Evolutionary conservation across 2,329 filamentous ascomycete species (phyloP).

Genomic region (Ophiosphaerella narmari): DNA sequence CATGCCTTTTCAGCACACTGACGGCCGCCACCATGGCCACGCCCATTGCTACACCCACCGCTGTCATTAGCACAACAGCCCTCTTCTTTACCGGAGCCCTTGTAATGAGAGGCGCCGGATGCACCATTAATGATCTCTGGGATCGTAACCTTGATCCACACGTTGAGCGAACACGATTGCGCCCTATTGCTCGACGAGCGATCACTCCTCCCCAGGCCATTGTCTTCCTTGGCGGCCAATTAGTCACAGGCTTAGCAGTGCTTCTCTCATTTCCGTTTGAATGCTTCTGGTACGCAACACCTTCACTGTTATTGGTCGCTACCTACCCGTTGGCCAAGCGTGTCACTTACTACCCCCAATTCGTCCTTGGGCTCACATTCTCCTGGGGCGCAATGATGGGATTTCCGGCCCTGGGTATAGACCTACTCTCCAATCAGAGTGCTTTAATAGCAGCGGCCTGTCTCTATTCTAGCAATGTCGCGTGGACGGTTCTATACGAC

Average conservation of each 20-base stretch:
- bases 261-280: conserved; percentile 74
- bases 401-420: conserved; percentile 80
- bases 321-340: conserved; percentile 83
- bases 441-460: conserved; percentile 69
- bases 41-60: conserved; percentile 63
- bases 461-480: conserved; percentile 77
- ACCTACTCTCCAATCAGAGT: conserved; percentile 66
- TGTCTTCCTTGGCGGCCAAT: conserved; percentile 74
- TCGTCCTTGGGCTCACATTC: conserved; percentile 81
- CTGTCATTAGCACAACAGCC: conserved; percentile 65
- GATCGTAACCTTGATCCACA: conserved; percentile 84
- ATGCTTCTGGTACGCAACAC: conserved; percentile 78
- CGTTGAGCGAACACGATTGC: conserved; percentile 74
- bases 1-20: conserved; percentile 82
- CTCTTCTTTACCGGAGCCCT: conserved; percentile 78
- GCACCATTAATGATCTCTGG: conserved; percentile 89
- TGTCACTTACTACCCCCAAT: conserved; percentile 85
- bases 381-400: conserved; percentile 90
- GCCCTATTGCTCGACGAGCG: conserved; percentile 80
- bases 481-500: conserved; percentile 88
- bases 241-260: conserved; percentile 73
- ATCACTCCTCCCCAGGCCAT: conserved; percentile 73
- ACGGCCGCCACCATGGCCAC: conserved; percentile 72
- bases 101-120: conserved; percentile 86
- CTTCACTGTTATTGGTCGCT: conserved; percentile 73